Evolutionary conservation across 257 asterid genomes (phyloP).

Genomic region (Phtheirospermum japonicum): DNA sequence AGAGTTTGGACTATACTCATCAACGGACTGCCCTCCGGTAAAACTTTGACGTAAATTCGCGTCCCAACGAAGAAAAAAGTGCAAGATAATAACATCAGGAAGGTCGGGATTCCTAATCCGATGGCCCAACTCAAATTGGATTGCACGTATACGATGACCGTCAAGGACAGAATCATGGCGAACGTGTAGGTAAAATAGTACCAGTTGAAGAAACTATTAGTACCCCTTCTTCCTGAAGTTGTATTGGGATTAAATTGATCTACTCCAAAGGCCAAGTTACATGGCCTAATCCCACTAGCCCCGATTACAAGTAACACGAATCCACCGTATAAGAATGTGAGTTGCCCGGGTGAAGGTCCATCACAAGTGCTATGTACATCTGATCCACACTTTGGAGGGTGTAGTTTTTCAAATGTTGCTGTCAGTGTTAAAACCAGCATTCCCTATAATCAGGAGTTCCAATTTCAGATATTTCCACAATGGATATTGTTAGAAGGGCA

Average conservation of each 20-base stretch:
- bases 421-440: slow-evolving; percentile 36
- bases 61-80: slow-evolving; percentile 37
- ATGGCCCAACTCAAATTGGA: slow-evolving; percentile 35
- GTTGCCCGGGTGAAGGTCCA: slow-evolving; percentile 32
- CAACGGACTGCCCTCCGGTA: slow-evolving; percentile 41
- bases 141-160: slow-evolving; percentile 35
- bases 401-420: slow-evolving; percentile 30
- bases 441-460: slow-evolving; percentile 21
- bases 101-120: slow-evolving; percentile 38
- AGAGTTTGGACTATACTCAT: slow-evolving; percentile 27
- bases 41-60: slow-evolving; percentile 30
- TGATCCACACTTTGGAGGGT: slow-evolving; percentile 28
- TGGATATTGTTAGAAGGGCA: too few relatives aligned
- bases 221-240: slow-evolving; percentile 30
- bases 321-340: slow-evolving; percentile 18
- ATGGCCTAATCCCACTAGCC: slow-evolving; percentile 40
- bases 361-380: slow-evolving; percentile 2
- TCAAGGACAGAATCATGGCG: slow-evolving; percentile 35
- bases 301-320: slow-evolving; percentile 33
- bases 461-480: too few relatives aligned
- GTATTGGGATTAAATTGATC: slow-evolving; percentile 45
- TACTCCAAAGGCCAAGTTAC: slow-evolving; percentile 41
- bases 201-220: slow-evolving; percentile 41
- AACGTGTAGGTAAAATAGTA: slow-evolving; percentile 40
- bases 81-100: slow-evolving; percentile 33